Conservation (phyloP, 192 early-diverging fungal species). For the Allomyces macrogynus region DNA sequence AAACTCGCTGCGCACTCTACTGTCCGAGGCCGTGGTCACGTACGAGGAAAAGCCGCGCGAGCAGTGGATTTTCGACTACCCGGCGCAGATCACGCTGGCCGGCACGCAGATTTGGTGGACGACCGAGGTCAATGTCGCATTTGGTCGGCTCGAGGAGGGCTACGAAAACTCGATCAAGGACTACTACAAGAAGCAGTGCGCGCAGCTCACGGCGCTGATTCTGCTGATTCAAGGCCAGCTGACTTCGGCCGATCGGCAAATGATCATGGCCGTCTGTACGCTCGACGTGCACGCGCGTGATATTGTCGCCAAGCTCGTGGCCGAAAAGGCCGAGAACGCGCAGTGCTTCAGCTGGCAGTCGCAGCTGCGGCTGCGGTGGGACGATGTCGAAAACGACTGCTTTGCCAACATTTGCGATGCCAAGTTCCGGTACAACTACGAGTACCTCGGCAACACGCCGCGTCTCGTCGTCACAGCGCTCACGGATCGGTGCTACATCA, state of each 20-base stretch:
- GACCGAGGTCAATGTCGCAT: constrained; percentile 43
- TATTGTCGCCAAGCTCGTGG: constrained; percentile 48
- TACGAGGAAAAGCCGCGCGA: constrained; percentile 52
- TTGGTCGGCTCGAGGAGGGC: constrained; percentile 37
- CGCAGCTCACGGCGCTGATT: constrained; percentile 40
- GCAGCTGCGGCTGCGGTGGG: constrained; percentile 85
- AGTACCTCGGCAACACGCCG: constrained; percentile 92
- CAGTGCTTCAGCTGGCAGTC: constrained; percentile 89
- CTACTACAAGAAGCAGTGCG: constrained; percentile 50
- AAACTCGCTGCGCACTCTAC: constrained; percentile 49
- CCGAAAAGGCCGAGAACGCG: constrained; percentile 21
- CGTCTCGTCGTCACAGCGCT: constrained; percentile 95
- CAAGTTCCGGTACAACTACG: constrained; percentile 83
- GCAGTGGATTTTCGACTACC: constrained; percentile 49
- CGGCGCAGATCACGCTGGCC: constrained; percentile 39
- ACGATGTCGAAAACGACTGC: constrained; percentile 35
- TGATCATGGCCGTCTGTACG: constrained; percentile 93
- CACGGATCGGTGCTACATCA: constrained; percentile 97
- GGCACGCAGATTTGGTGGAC: constrained; percentile 51
- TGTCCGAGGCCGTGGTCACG: constrained; percentile 23
- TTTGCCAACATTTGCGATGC: constrained; percentile 77
- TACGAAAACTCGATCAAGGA: constrained; percentile 48
- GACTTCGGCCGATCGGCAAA: constrained; percentile 56
- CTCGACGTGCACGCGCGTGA: constrained; percentile 97
- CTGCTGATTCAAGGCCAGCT: constrained; percentile 37